These are phyloP conservation scores for Glycine latifolia DNA, from an alignment of 306 rosid genomes.

Conservation along the genomic window DNA sequence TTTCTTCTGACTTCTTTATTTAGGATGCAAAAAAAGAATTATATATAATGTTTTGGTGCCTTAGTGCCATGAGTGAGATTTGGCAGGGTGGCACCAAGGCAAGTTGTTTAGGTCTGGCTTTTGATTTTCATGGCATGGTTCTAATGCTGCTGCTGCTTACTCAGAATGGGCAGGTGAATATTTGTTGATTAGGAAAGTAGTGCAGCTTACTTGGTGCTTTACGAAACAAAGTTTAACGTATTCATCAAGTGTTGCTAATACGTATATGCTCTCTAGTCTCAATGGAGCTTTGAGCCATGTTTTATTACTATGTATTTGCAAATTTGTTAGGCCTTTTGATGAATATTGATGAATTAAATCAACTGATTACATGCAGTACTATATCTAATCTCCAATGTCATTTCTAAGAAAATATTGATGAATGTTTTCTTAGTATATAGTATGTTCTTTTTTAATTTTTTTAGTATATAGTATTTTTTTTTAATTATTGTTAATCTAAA, in stretches of 20 bases:
- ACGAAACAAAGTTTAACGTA: slow-evolving; percentile 9
- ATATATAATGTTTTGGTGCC: neutral
- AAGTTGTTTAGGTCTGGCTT: neutral
- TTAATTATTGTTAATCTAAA: too few relatives aligned
- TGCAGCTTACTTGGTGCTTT: neutral
- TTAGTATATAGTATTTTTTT: too few relatives aligned
- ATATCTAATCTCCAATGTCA: too few relatives aligned
- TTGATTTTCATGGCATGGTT: neutral
- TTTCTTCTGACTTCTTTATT: neutral
- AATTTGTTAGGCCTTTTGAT: neutral
- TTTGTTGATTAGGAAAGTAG: slow-evolving; percentile 3
- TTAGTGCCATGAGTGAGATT: neutral
- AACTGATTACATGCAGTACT: too few relatives aligned
- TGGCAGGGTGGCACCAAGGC: neutral
- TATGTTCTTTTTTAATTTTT: too few relatives aligned
- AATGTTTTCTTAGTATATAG: too few relatives aligned
- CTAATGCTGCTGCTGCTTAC: neutral
- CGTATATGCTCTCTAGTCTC: neutral
- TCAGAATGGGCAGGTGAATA: neutral
- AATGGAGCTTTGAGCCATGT: neutral
- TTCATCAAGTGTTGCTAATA: neutral
- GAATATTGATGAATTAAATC: too few relatives aligned
- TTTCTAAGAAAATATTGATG: too few relatives aligned
- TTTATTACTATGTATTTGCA: neutral
- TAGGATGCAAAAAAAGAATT: neutral